Evolutionary conservation across 148 eudicot genomes (phyloP), one percentile per base, ranked within the genome.

Genomic region (Fallopia convolvulus): DNA sequence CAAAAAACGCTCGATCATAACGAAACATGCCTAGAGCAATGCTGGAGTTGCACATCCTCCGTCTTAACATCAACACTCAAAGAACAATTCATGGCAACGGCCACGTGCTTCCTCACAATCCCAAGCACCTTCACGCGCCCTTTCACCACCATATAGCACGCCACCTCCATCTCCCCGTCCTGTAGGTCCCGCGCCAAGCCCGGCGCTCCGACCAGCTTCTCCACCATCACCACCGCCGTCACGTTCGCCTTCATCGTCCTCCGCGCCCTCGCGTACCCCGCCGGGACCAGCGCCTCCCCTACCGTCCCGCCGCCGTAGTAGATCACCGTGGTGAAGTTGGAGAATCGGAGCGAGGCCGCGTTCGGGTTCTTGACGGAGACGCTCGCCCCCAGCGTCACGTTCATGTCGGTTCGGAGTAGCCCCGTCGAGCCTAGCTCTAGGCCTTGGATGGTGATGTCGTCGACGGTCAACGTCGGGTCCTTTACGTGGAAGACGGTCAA

Each of bases 361-460:
- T 87, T 89, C 0, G 89, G 88, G 53, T 89, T 89, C 46, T 87
- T 87, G 3, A 85, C 47, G 2, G 88, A 78, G 0, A 86, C 77
- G 5, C 77, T 79, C 3, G 81, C 86, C 12, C 36, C 72, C 3
- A 86, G 36, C 1, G 84, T 87, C 20, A 84, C 30, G 72, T 85
- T 86, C 4, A 32, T 23, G 21, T 41, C 73, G 0, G 77, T 77
- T 3, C 8, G 53, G 56, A 33, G 18, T 42, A 58, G 33, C 21
- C 42, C 44, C 36, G 44, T 10, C 2, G 72, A 79, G 58, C 11
- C 10, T 30, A 73, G 0, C 7, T 65, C 72, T 5, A 84, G 55
- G 36, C 91, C 88, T 11, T 30, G 10, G 47, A 88, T 61, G 7
- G 6, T 77, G 1, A 85, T 71, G 14, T 79, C 76, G 47, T 81